Evolutionary conservation across 139 green algal species (phyloP).

Genomic region (Chlorella sp.): DNA sequence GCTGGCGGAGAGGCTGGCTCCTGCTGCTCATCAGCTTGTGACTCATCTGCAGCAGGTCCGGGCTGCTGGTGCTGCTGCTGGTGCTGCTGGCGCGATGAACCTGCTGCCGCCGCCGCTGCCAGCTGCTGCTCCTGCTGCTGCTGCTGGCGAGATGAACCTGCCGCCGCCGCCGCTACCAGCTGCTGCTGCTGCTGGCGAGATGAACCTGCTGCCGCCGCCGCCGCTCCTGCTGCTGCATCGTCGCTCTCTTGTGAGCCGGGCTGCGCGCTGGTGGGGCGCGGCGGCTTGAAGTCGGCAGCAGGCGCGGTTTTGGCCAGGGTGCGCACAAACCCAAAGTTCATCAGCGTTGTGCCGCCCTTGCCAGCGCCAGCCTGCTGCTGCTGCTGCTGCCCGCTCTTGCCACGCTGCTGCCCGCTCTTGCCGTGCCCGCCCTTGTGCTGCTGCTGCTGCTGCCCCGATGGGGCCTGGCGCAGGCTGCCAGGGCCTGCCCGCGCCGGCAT

Average conservation of each 20-base stretch:
- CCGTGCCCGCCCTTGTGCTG: background rate
- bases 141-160: background rate
- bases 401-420: background rate
- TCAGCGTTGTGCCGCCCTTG: background rate
- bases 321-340: conserved; percentile 24
- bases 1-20: background rate
- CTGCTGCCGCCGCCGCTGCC: background rate
- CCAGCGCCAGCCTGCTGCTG: background rate
- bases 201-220: background rate
- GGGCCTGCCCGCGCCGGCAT: background rate
- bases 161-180: background rate
- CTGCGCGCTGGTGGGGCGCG: conserved; percentile 2
- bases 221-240: background rate
- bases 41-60: background rate
- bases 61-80: background rate
- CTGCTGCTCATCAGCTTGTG: background rate
- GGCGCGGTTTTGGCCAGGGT: background rate
- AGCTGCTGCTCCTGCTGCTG: background rate
- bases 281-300: conserved; percentile 6
- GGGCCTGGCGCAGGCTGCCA: background rate
- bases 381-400: background rate
- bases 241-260: conserved; percentile 2
- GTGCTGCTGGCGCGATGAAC: background rate
- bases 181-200: background rate
- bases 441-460: background rate